Evolutionary conservation across 2,329 filamentous ascomycete genomes (phyloP).

Genomic region (Thielaviopsis musarum): DNA sequence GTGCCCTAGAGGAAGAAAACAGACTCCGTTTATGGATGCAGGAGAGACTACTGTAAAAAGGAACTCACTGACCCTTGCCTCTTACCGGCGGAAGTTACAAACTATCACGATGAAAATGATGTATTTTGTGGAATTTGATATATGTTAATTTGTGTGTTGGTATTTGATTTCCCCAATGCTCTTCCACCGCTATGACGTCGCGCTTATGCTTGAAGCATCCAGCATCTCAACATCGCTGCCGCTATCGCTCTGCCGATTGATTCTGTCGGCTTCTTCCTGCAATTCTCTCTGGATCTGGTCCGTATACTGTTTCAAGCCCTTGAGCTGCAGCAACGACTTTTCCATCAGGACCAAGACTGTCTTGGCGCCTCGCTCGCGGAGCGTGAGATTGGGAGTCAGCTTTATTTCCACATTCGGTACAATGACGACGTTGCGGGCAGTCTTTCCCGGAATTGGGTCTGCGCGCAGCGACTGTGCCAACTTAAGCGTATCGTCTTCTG

Average conservation of each 20-base stretch:
- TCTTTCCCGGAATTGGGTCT: neutral
- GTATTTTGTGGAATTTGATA: slow-evolving; percentile 15
- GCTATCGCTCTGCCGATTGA: neutral
- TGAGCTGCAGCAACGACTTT: slow-evolving; percentile 7
- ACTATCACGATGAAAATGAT: neutral
- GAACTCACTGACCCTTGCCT: slow-evolving; percentile 44
- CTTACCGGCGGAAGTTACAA: slow-evolving; percentile 62
- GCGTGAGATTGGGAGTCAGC: neutral
- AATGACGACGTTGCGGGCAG: neutral
- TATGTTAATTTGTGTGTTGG: neutral
- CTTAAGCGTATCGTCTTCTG: slow-evolving; percentile 1
- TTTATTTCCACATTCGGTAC: slow-evolving; percentile 4
- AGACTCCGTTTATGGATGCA: slow-evolving; percentile 57
- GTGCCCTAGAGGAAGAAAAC: slow-evolving; percentile 40
- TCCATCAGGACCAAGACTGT: slow-evolving; percentile 7
- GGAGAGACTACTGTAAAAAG: slow-evolving; percentile 34
- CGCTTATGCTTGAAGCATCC: neutral
- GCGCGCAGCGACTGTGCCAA: neutral
- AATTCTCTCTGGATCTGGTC: neutral
- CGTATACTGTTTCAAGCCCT: slow-evolving; percentile 10
- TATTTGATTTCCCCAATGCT: neutral
- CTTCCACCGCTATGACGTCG: too few species aligned
- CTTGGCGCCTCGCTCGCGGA: slow-evolving; percentile 4
- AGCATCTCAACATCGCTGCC: neutral
- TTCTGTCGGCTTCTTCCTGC: neutral